phyloP scores from a whole-genome alignment of 331 rosid species.

The Malus hybrid region DNA sequence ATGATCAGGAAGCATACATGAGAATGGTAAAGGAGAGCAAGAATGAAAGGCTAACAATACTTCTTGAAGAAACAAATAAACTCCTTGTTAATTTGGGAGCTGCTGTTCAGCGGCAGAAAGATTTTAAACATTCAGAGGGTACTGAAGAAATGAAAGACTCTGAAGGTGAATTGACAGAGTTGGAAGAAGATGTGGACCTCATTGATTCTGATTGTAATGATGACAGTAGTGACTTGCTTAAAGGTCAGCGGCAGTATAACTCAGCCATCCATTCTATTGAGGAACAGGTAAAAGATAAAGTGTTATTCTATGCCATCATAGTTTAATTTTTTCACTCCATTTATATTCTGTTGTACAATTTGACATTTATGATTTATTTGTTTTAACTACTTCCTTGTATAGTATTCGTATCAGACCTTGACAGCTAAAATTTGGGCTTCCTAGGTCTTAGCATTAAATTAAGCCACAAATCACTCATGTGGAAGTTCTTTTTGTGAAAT shows the following conservation, averaged over 20 bases:
- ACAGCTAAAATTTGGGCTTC: not conserved
- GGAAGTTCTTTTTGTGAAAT: not conserved
- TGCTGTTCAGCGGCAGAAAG: constrained; percentile 98
- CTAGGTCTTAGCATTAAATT: not conserved
- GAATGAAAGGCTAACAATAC: constrained; percentile 84
- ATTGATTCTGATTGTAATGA: constrained; percentile 69
- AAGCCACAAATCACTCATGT: not conserved
- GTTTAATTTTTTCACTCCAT: constrained; percentile 1
- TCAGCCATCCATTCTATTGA: constrained; percentile 97
- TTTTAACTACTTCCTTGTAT: not conserved
- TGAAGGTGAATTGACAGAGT: constrained; percentile 68
- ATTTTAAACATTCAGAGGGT: constrained; percentile 65
- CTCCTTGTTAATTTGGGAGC: constrained; percentile 95
- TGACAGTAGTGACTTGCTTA: constrained; percentile 83
- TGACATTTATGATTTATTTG: not conserved
- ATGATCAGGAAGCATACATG: constrained; percentile 99
- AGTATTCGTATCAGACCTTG: not conserved
- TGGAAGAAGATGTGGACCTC: constrained; percentile 70
- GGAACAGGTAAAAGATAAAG: constrained; percentile 58
- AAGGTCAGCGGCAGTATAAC: constrained; percentile 97
- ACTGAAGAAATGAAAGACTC: constrained; percentile 72
- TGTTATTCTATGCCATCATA: not conserved
- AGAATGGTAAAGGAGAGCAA: constrained; percentile 99
- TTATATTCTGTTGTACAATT: not conserved
- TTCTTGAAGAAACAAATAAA: constrained; percentile 97